Percentiles rank a stretch among this genome's conserved stretches.
phyloP scores from a whole-genome alignment of 805 yeast genomes.

The Maudiozyma bulderi region DNA sequence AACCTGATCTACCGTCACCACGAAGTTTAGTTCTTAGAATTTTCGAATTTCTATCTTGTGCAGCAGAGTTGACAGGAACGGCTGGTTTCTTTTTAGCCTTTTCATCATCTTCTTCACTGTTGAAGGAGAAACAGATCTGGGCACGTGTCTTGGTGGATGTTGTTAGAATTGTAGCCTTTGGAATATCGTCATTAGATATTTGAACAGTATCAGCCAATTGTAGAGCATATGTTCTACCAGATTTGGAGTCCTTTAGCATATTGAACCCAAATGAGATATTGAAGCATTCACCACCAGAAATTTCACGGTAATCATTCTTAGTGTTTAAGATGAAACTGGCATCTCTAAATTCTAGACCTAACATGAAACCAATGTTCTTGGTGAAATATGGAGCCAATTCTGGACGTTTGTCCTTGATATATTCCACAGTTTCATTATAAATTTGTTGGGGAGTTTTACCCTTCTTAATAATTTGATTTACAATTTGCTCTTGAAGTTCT shows the following conservation, averaged over 20 bases:
- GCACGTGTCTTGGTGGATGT: conserved; percentile 60
- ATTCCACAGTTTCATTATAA: conserved; percentile 53
- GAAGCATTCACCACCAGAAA: conserved; percentile 66
- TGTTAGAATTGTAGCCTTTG: conserved; percentile 58
- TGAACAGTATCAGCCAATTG: conserved; percentile 74
- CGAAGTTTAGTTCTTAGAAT: conserved; percentile 71
- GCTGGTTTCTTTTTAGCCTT: conserved; percentile 34
- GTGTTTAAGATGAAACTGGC: conserved; percentile 60
- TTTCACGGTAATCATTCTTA: conserved; percentile 51
- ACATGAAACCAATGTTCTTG: conserved; percentile 77
- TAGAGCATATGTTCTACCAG: conserved; percentile 55
- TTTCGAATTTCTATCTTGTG: conserved; percentile 40
- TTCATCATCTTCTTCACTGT: conserved; percentile 48
- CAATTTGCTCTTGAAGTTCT: conserved; percentile 57
- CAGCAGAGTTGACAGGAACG: conserved; percentile 24
- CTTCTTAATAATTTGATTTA: conserved; percentile 45
- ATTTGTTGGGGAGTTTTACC: conserved; percentile 62
- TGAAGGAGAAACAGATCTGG: conserved; percentile 77
- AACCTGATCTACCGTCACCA: conserved; percentile 54
- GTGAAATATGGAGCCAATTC: conserved; percentile 56
- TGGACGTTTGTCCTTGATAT: conserved; percentile 52
- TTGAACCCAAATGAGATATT: conserved; percentile 72
- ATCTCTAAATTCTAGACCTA: conserved; percentile 86
- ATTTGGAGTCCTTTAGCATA: conserved; percentile 42
- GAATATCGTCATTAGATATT: conserved; percentile 39